A percentile compares a stretch with the other conserved stretches of the same genome.
Conservation (phyloP, 257 asterid species). For the Linaria vulgaris region DNA sequence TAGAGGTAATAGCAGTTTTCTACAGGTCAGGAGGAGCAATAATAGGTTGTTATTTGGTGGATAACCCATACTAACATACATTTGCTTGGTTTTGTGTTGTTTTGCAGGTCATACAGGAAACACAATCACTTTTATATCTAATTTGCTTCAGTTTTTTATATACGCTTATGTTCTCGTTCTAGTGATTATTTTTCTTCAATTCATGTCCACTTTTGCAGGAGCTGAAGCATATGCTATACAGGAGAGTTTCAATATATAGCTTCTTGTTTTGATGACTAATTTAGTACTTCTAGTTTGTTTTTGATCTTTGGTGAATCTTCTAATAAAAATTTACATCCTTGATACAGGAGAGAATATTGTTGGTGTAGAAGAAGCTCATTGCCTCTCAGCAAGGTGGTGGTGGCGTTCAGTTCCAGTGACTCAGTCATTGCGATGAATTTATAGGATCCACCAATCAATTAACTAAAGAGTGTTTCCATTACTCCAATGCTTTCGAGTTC, state of each 20-base stretch:
- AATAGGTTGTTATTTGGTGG: slow-evolving; percentile 24
- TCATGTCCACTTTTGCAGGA: slow-evolving; percentile 66
- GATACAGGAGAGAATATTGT: slow-evolving; percentile 47
- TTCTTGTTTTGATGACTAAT: slow-evolving; percentile 29
- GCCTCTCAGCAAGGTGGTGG: slow-evolving; percentile 15
- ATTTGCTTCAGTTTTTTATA: slow-evolving; percentile 15
- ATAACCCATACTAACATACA: slow-evolving; percentile 25
- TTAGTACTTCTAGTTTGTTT: slow-evolving; percentile 12
- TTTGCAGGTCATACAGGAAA: slow-evolving; percentile 44
- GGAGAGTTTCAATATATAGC: slow-evolving; percentile 48
- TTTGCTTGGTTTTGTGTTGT: slow-evolving; percentile 26
- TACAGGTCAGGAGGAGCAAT: slow-evolving; percentile 26
- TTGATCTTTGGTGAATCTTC: slow-evolving; percentile 24
- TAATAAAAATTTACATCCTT: slow-evolving; percentile 16
- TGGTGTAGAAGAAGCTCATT: slow-evolving; percentile 50
- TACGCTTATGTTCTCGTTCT: slow-evolving; percentile 23
- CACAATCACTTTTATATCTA: slow-evolving; percentile 16
- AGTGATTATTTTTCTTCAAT: slow-evolving; percentile 31
- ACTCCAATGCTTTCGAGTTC: neutral
- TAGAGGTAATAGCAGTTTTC: slow-evolving; percentile 11
- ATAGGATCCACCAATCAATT: neutral
- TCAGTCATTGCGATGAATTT: neutral
- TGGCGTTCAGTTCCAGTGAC: slow-evolving; percentile 7
- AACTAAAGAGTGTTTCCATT: slow-evolving; percentile 14
- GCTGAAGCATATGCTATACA: slow-evolving; percentile 38